These are phyloP conservation scores for Curvularia spicifera DNA, from an alignment of 2,329 filamentous ascomycete genomes.

Conservation along the genomic window DNA sequence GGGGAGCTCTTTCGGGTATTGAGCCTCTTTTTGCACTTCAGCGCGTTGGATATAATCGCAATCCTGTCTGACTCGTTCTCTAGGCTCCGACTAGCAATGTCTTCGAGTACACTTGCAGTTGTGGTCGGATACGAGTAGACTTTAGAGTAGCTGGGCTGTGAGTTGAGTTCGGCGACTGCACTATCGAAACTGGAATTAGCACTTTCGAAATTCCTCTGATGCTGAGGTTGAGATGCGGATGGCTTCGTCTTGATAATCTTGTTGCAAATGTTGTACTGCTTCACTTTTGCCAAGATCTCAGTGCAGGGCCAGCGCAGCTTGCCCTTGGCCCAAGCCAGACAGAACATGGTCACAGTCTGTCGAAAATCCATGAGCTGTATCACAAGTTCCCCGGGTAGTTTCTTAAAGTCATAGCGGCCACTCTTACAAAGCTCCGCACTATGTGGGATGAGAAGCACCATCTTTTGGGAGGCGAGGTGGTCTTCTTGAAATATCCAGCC, in stretches of 20 bases:
- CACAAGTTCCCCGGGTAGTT: conserved; percentile 20
- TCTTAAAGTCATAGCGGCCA: conserved; percentile 8
- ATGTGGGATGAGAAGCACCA: conserved; percentile 27
- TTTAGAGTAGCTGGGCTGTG: not conserved
- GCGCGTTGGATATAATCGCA: conserved; percentile 27
- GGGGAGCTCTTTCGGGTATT: conserved; percentile 9
- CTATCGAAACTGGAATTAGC: not conserved
- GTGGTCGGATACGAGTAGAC: conserved; percentile 15
- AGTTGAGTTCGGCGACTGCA: not conserved
- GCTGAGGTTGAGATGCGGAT: not conserved
- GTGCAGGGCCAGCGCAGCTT: conserved; percentile 7
- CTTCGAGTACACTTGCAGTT: conserved; percentile 25
- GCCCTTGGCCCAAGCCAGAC: conserved; percentile 15
- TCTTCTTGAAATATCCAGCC: conserved; percentile 38
- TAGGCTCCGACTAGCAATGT: conserved; percentile 22
- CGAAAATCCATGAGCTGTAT: conserved; percentile 20
- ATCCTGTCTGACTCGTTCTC: conserved; percentile 23
- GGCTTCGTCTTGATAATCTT: conserved; percentile 1
- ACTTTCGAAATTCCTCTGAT: not conserved
- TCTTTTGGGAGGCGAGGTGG: conserved; percentile 22
- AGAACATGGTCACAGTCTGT: conserved; percentile 26
- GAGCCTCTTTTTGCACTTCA: conserved; percentile 21
- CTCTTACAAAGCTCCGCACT: not conserved
- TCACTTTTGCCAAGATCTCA: conserved; percentile 24
- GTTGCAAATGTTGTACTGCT: conserved; percentile 33